phyloP scores from a whole-genome alignment of 179 eudicot species.

The Beta macrorhiza region DNA sequence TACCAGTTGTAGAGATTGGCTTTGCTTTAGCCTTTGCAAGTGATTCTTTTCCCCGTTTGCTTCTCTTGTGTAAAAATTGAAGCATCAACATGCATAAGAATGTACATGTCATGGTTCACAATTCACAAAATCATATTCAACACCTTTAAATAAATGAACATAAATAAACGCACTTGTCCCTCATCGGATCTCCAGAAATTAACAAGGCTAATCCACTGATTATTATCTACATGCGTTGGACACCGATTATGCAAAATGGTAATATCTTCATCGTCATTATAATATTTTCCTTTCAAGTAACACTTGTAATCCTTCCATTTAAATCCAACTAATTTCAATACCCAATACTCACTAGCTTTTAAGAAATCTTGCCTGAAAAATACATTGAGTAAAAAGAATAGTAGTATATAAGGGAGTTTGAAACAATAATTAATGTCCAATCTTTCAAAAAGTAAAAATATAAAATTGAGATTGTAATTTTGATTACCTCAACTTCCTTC shows the following conservation, averaged over 20 bases:
- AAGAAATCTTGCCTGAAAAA: neutral
- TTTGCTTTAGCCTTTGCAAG: no score
- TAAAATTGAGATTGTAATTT: neutral
- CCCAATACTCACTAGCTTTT: neutral
- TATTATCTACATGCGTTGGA: neutral
- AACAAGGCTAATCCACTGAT: neutral
- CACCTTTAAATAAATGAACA: no score
- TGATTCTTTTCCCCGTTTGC: no score
- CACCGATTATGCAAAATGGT: neutral
- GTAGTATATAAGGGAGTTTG: no score
- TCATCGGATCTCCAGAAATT: neutral
- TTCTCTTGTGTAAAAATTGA: no score
- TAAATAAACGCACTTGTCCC: no score
- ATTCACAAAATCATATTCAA: no score
- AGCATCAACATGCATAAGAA: no score
- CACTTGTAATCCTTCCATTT: conserved; percentile 10
- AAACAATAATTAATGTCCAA: no score
- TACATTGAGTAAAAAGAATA: no score
- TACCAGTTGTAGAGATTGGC: no score
- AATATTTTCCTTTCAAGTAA: neutral
- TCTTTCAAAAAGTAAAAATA: neutral
- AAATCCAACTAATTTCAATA: neutral
- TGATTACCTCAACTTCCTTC: conserved; percentile 17
- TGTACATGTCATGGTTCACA: no score
- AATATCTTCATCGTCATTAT: neutral